Evolutionary conservation across 2,329 filamentous ascomycete genomes (phyloP), one percentile per base, ranked within the genome.

Genomic region (Aspergillus hiratsukae): DNA sequence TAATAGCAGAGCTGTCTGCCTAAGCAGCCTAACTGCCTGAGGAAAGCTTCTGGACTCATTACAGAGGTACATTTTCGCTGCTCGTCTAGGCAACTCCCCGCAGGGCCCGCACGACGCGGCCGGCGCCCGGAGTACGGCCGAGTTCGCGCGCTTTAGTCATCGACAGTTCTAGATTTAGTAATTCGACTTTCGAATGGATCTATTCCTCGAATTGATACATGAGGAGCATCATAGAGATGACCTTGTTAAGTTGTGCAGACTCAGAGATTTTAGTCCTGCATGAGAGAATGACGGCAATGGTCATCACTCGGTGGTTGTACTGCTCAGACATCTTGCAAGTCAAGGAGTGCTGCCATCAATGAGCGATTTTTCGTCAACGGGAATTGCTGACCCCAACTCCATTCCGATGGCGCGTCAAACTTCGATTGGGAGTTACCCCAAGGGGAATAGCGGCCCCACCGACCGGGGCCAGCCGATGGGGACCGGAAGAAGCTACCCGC

Each of bases 21-120:
- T 23, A 23, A 23, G n/a, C 23, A 3, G 2, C 23, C 23, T 60
- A 64, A 61, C 61, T 55, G n/a, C 50, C 40, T 55, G 55, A 60
- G 62, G 63, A 65, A 65, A 58, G 60, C 59, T 65, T 65, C 63
- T 62, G 60, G 63, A 64, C 57, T 55, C 52, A 27, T 52, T 53
- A 48, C 27, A 51, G 37, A 45, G 25, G 41, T 28, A 29, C 50
- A 50, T 49, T 50, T 53, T 51, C 50, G 11, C 49, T 51, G 41
- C 21, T 52, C 41, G 50, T 37, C 48, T 52, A 49, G 55, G 51
- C 49, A 43, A 43, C 58, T 61, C 61, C 56, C 61, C 59, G 61
- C 59, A 62, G 58, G 29, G n/a, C n/a, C n/a, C n/a, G n/a, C n/a
- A n/a, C 29, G 57, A 51, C 53, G 52, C 58, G 58, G 53, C 57